Percentiles rank a stretch among this genome's conserved stretches.
phyloP scores from a whole-genome alignment of 768 basidiomycete genomes.

The Lepiota brunneoincarnata region DNA sequence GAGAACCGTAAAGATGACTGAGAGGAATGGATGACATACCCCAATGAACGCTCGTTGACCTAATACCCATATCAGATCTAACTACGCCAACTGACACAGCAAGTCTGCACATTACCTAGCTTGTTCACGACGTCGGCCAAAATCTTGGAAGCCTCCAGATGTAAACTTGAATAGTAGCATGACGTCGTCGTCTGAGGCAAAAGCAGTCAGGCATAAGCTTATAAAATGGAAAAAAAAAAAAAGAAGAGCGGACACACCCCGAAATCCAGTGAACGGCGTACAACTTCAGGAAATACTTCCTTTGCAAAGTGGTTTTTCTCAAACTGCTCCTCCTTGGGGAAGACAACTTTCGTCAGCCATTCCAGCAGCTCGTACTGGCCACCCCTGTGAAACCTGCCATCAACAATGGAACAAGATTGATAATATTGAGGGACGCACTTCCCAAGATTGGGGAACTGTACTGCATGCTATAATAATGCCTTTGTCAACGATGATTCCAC shows the following conservation, averaged over 20 bases:
- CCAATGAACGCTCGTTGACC: constrained; percentile 87
- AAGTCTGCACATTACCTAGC: constrained; percentile 42
- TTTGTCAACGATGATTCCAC: background rate
- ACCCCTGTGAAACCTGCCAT: constrained; percentile 30
- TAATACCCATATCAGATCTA: constrained; percentile 16
- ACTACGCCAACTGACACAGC: background rate
- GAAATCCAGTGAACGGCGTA: constrained; percentile 68
- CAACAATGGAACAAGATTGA: background rate
- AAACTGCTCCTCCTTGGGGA: constrained; percentile 84
- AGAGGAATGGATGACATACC: constrained; percentile 40
- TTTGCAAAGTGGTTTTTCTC: constrained; percentile 65
- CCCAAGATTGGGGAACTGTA: constrained; percentile 74
- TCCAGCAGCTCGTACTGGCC: constrained; percentile 87
- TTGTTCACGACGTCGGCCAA: constrained; percentile 72
- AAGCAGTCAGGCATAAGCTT: background rate
- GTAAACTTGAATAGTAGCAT: constrained; percentile 86
- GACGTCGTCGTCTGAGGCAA: constrained; percentile 80
- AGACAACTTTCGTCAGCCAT: constrained; percentile 84
- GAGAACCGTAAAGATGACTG: background rate
- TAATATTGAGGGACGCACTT: constrained; percentile 35
- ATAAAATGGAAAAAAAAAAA: too few species aligned
- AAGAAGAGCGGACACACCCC: constrained; percentile 56
- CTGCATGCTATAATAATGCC: constrained; percentile 59
- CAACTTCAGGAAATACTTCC: constrained; percentile 66
- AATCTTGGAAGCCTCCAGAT: constrained; percentile 75